Conservation (phyloP, 2,329 filamentous ascomycete species). For the Pseudogymnoascus sp. region DNA sequence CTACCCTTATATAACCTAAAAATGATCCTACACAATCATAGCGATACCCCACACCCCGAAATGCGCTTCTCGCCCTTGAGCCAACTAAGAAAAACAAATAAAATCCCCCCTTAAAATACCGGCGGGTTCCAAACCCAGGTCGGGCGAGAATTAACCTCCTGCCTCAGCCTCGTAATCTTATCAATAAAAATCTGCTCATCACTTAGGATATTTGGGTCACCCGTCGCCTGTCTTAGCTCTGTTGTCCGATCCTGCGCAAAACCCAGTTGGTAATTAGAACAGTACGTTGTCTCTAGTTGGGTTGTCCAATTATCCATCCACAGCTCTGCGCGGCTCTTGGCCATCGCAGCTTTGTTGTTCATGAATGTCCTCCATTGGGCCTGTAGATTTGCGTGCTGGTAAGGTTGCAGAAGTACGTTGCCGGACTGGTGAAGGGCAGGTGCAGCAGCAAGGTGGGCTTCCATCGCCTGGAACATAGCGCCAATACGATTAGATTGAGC, state of each 20-base stretch:
- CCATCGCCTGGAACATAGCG: neutral
- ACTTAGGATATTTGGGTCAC: neutral
- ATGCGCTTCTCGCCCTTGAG: neutral
- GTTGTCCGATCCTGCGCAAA: neutral
- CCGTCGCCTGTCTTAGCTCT: neutral
- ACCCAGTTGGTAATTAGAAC: neutral
- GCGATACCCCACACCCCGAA: neutral
- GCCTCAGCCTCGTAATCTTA: neutral
- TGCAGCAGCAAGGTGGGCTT: neutral
- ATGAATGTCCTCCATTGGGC: neutral
- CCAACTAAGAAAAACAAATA: neutral
- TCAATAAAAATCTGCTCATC: neutral
- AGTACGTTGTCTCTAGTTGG: neutral
- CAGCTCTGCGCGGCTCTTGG: neutral
- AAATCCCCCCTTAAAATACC: neutral
- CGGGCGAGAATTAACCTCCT: constrained; percentile 1
- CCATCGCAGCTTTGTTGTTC: neutral
- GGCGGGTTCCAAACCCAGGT: neutral
- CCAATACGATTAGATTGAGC: neutral
- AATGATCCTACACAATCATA: neutral
- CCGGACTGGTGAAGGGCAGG: neutral
- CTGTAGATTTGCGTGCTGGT: neutral
- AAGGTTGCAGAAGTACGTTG: neutral
- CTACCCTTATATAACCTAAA: neutral
- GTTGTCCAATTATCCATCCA: neutral